Base-by-base conservation (phyloP, 768 basidiomycete species). In the Hysterangium stoloniferum region DNA sequence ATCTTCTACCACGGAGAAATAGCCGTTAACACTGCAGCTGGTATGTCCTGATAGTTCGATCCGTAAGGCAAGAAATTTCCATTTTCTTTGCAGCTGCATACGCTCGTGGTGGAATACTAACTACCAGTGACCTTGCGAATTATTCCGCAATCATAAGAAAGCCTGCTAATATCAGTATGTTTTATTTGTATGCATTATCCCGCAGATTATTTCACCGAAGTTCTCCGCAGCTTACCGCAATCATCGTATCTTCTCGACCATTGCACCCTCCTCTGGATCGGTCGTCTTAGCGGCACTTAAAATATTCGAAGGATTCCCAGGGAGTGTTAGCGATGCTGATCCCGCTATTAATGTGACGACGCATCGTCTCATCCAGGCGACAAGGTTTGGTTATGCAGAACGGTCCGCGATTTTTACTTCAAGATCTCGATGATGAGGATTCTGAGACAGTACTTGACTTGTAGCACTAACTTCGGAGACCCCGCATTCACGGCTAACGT, bases 401-500 rank as follows among this genome's bases (percentile, higher is more conserved):
- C 31, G 46, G 46, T 48, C 12, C 12, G 11, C 32, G 11, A 17
- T 24, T 12, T n/a, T n/a, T n/a, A n/a, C n/a, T n/a, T n/a, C n/a
- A n/a, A n/a, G n/a, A 11, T 11, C 19, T 35, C 34, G 34, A 35
- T 35, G 11, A 11, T 35, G 11, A 25, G 11, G 25, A 27, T 9
- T 32, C 25, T 15, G 7, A 9, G 22, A 9, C 44, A 25, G 25
- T 41, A 22, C 13, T 27, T 28, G 29, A 20, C 9, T 25, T 32
- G n/a, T 20, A 57, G 68, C 20, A 66, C 65, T 25, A 48, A 44
- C 7, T 58, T 62, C 32, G 66, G 69, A 6, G 70, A 72, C 50
- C 70, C 70, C 0, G 68, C 66, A 7, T 71, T 67, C 55, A 65
- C 65, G 3, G 17, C 57, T 17, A 72, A 70, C 53, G 71, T 71